These are phyloP conservation scores for Papiliotrema nemorosa DNA, from an alignment of 1,284 basidiomycete genomes.

Conservation along the genomic window DNA sequence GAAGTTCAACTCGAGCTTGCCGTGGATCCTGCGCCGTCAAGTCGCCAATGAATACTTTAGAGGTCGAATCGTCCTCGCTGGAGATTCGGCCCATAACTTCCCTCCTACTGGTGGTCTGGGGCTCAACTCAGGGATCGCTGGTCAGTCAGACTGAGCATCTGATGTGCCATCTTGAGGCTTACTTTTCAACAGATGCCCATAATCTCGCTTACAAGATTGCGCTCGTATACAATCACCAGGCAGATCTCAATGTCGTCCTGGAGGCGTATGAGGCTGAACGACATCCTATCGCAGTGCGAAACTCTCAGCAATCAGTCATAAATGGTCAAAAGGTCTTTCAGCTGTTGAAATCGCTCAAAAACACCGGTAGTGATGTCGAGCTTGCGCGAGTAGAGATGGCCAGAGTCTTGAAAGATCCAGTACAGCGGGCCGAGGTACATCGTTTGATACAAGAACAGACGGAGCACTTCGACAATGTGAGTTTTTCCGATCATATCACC, in stretches of 20 bases:
- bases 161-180: too few relatives aligned
- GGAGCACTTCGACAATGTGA: constrained; percentile 28
- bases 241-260: constrained; percentile 11
- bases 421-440: constrained; percentile 13
- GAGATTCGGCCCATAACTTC: constrained; percentile 22
- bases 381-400: constrained; percentile 17
- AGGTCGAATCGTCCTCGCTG: constrained; percentile 18
- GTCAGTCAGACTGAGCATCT: too few relatives aligned
- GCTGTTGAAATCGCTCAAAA: constrained; percentile 23
- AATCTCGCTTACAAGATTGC: constrained; percentile 24
- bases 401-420: constrained; percentile 15
- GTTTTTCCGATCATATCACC: background rate
- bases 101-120: constrained; percentile 28
- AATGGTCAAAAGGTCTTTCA: constrained; percentile 26
- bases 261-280: constrained; percentile 22
- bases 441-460: constrained; percentile 18
- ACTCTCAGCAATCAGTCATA: constrained; percentile 19
- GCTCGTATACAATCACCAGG: constrained; percentile 12
- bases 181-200: constrained; percentile 14
- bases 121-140: constrained; percentile 25
- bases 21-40: constrained; percentile 25
- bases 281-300: constrained; percentile 23
- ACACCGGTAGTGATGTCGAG: constrained; percentile 13
- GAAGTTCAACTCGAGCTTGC: constrained; percentile 21
- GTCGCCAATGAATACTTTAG: constrained; percentile 22